phyloP scores from a whole-genome alignment of 208 protist species.

The Acanthamoeba castellanii region DNA sequence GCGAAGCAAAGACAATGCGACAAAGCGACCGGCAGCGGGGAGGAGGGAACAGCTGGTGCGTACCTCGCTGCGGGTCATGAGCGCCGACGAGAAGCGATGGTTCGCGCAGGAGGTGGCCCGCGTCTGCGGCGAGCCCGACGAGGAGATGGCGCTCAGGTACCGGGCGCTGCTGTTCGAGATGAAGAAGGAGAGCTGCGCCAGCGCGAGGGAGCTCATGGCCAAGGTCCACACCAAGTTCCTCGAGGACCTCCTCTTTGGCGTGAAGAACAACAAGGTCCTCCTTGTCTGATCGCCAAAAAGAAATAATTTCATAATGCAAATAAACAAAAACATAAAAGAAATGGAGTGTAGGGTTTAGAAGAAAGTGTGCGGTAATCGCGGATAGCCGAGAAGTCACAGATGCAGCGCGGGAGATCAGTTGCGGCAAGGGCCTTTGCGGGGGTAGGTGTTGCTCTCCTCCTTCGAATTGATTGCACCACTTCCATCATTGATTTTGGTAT shows the following conservation, averaged over 20 bases:
- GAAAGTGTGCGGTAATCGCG: too few relatives aligned
- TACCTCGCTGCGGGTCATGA: conserved; percentile 13
- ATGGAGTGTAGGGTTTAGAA: neutral
- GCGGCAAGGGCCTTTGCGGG: too few relatives aligned
- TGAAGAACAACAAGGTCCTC: conserved; percentile 9
- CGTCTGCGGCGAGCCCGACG: neutral
- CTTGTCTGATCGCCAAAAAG: neutral
- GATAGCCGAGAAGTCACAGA: too few relatives aligned
- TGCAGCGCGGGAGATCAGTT: too few relatives aligned
- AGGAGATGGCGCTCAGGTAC: neutral
- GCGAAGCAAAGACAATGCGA: neutral
- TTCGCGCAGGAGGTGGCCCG: conserved; percentile 1
- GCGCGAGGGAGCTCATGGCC: neutral
- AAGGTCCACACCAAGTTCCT: conserved; percentile 11
- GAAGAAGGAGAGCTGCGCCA: conserved; percentile 26
- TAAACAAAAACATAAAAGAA: neutral
- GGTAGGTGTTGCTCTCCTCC: too few relatives aligned
- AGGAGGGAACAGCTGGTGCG: neutral
- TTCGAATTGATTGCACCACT: too few relatives aligned
- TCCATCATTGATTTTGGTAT: too few relatives aligned
- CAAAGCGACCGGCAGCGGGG: neutral
- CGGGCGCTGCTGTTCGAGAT: conserved; percentile 19
- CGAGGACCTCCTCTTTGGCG: conserved; percentile 3
- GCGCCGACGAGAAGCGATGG: conserved; percentile 10
- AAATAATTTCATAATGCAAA: neutral